Evolutionary conservation across 75 land plant genomes (phyloP).

Genomic region (Ceratopteris richardii): DNA sequence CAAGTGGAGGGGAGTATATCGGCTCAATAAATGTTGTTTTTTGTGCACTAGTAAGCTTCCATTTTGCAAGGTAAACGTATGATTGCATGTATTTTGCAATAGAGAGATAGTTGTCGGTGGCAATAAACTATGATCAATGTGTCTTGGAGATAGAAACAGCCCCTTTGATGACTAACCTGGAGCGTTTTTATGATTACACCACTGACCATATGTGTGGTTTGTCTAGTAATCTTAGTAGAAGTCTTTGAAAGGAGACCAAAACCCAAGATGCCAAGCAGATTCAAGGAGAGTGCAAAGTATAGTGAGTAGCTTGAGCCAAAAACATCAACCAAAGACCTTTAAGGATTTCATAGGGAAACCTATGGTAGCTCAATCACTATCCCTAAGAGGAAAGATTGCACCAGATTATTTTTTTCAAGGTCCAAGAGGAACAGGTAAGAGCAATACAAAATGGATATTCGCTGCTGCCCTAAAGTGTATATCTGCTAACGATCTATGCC

Average conservation of each 20-base stretch:
- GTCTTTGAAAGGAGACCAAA: neutral
- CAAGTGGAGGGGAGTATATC: too few species aligned
- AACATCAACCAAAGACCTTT: conserved; percentile 34
- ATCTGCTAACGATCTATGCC: conserved; percentile 9
- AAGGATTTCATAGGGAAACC: conserved; percentile 29
- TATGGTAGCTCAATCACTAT: conserved; percentile 30
- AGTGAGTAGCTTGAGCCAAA: conserved; percentile 23
- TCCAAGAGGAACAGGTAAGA: conserved; percentile 43
- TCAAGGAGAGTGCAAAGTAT: neutral
- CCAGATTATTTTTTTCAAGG: conserved; percentile 39
- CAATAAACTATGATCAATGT: too few species aligned
- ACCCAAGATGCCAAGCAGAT: neutral
- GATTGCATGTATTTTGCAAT: too few species aligned
- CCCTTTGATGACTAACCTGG: conserved; percentile 2
- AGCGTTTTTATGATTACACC: neutral
- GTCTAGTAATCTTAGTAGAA: neutral
- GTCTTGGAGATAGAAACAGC: too few species aligned
- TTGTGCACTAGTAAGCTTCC: too few species aligned
- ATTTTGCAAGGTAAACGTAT: too few species aligned
- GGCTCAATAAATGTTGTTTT: too few species aligned
- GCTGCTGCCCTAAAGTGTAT: conserved; percentile 24
- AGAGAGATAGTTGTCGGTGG: too few species aligned
- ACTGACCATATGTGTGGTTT: neutral
- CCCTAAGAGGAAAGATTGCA: conserved; percentile 21
- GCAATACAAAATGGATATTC: conserved; percentile 27